Conservation (phyloP, 108 stramenopile species). For the Cyclotella baltica region DNA sequence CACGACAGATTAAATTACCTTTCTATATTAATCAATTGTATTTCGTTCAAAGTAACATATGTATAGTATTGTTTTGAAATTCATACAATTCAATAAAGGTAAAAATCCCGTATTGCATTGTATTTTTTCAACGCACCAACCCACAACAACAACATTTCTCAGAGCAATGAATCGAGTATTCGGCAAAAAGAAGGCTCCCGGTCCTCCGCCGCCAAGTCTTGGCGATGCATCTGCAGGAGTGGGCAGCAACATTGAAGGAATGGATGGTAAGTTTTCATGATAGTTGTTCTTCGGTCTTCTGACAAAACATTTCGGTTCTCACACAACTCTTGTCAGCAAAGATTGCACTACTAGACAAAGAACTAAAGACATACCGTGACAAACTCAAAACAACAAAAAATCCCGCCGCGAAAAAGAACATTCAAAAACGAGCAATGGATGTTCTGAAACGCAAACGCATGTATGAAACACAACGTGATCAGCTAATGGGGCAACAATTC, state of each 20-base stretch:
- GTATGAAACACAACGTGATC: constrained; percentile 98
- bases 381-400: constrained; percentile 85
- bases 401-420: constrained; percentile 73
- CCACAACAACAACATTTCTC: too few relatives aligned
- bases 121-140: too few relatives aligned
- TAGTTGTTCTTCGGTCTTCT: background rate
- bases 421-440: constrained; percentile 93
- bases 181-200: constrained; percentile 85
- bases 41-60: too few relatives aligned
- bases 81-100: too few relatives aligned
- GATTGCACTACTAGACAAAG: constrained; percentile 77
- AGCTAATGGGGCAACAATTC: constrained; percentile 93
- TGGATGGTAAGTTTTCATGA: constrained; percentile 69
- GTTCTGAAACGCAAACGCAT: constrained; percentile 95
- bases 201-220: constrained; percentile 77
- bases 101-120: too few relatives aligned
- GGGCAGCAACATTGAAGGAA: constrained; percentile 63
- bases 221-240: constrained; percentile 75
- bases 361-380: constrained; percentile 82
- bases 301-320: background rate
- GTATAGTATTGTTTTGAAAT: too few relatives aligned
- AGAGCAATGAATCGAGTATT: constrained; percentile 86
- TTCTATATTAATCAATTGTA: too few relatives aligned
- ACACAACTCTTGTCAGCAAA: constrained; percentile 48
- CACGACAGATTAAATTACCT: too few relatives aligned